These are phyloP conservation scores for Microsporum audouinii DNA, from an alignment of 2,329 filamentous ascomycete genomes.

Conservation along the genomic window DNA sequence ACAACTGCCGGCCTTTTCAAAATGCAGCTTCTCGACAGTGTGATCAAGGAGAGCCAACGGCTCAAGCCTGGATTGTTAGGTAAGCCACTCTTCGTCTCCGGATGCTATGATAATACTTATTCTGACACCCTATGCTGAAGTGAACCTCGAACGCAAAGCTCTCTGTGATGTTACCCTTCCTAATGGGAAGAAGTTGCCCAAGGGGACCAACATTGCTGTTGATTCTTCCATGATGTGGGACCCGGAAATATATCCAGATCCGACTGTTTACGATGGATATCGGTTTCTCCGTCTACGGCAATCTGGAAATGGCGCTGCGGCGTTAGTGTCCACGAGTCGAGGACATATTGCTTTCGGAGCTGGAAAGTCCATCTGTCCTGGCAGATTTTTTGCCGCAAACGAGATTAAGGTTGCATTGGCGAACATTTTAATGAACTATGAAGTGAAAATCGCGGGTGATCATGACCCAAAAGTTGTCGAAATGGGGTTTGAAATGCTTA, in stretches of 20 bases:
- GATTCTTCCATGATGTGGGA: conserved; percentile 14
- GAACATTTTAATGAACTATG: conserved; percentile 3
- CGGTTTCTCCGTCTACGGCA: conserved; percentile 8
- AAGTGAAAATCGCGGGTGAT: neutral
- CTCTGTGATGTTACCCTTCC: conserved; percentile 10
- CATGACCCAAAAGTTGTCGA: neutral
- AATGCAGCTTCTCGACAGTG: conserved; percentile 34
- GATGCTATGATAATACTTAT: neutral
- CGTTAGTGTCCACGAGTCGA: neutral
- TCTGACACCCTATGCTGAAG: neutral
- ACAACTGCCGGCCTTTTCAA: conserved; percentile 30
- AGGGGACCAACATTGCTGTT: conserved; percentile 12
- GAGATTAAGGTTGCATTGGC: neutral
- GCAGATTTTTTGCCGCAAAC: neutral
- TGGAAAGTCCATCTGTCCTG: conserved; percentile 1
- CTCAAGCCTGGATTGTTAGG: conserved; percentile 17
- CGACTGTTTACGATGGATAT: conserved; percentile 14
- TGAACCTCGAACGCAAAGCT: neutral
- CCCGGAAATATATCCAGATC: conserved; percentile 13
- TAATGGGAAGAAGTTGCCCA: conserved; percentile 13
- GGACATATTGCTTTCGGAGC: neutral
- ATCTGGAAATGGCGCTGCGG: neutral
- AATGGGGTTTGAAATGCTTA: neutral
- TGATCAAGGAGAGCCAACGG: conserved; percentile 32
- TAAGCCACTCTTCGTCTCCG: neutral